Base-by-base conservation (phyloP, 371 early-diverging fungal species). In the Mucor velutinosus region DNA sequence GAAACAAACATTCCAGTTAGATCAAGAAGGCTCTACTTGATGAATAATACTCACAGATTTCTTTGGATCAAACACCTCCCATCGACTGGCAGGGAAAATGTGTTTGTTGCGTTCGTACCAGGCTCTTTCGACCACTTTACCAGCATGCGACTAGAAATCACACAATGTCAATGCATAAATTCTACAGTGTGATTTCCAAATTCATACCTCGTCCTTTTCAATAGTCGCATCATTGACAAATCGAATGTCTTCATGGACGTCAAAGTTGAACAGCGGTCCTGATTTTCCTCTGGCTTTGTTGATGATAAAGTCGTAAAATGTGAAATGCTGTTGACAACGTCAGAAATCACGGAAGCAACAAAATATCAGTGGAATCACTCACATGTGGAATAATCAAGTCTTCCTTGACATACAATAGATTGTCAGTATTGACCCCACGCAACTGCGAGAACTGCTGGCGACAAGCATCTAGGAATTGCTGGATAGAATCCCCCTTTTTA, bases 31-130 rank as follows among this genome's bases (percentile, higher is more conserved):
- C 11, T 58, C 23, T 55, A n/a, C 14, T 12, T 37, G 45, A 58
- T 15, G 5, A 14, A 43, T 11, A 32, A 27, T 12, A 77, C 82
- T 76, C 74, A 84, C 87, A 47, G 87, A 80, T 80, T 94, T 94
- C 60, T 92, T 87, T 0, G 97, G 95, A 70, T 97, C 96, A 77
- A 93, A 97, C 8, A 93, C 83, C 76, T 97, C 97, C 95, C 97
- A 97, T 57, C 97, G 89, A 51, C 90, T 92, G 0, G 97, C 95
- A 6, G 98, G 97, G 74, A 97, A 97, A 29, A 96, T 97, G 61
- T 97, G 98, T 80, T 97, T 97, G 76, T 97, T 95, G 65, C 93
- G 90, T 72, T 97, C 97, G 69, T 97, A 97, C 94, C 97, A 97
- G 2, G 90, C 72, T 32, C 96, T 84, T 77, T 97, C 95, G 19